Percentiles rank a stretch among this genome's conserved stretches.
These are phyloP conservation scores for Verticillium nubilum DNA, from an alignment of 2,329 filamentous ascomycete genomes.

Conservation along the genomic window DNA sequence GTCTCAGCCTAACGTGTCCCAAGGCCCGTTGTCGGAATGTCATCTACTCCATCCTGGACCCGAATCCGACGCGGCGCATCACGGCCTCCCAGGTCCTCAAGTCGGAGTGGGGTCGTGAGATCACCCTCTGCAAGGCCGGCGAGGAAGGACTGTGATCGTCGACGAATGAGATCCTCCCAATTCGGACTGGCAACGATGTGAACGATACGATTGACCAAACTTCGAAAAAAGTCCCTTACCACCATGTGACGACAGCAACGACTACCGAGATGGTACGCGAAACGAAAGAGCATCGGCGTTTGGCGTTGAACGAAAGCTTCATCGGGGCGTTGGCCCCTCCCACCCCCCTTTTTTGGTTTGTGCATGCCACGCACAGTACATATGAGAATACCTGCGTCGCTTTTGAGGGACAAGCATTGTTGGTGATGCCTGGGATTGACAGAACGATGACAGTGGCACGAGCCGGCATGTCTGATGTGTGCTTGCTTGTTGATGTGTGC, in stretches of 20 bases:
- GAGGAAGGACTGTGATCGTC: slow-evolving; percentile 76
- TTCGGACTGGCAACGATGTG: neutral
- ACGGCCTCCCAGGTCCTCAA: slow-evolving; percentile 95
- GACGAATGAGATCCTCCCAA: neutral
- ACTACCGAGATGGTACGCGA: neutral
- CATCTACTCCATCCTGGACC: slow-evolving; percentile 97
- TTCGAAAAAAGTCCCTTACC: neutral
- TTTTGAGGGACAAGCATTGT: neutral
- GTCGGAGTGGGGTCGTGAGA: slow-evolving; percentile 97
- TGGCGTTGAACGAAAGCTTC: slow-evolving; percentile 4
- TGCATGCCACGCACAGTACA: neutral
- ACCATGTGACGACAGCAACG: neutral
- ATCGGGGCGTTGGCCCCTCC: neutral
- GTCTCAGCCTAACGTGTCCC: neutral
- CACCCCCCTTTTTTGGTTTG: neutral
- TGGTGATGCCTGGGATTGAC: neutral
- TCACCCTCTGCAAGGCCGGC: slow-evolving; percentile 93
- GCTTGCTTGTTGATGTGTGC: neutral
- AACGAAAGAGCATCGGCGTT: slow-evolving; percentile 11
- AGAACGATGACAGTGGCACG: neutral
- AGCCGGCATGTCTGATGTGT: neutral
- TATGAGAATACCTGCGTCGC: neutral
- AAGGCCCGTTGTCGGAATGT: slow-evolving; percentile 97
- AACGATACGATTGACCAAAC: neutral
- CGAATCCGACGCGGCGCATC: slow-evolving; percentile 85